phyloP scores from a whole-genome alignment of 2,329 filamentous ascomycete species.

The Trichoderma gracile region DNA sequence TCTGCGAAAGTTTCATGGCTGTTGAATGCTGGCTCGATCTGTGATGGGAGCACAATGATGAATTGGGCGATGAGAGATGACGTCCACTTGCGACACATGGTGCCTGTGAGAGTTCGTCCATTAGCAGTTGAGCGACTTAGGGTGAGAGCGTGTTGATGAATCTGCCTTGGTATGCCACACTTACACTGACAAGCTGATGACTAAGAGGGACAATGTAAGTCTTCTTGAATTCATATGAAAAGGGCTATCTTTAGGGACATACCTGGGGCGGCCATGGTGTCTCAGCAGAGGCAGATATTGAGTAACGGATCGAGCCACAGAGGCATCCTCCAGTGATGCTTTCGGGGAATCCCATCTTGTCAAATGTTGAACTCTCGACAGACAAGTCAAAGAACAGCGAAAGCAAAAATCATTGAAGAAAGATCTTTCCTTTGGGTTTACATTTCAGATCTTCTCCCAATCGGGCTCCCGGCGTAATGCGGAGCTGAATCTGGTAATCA shows the following conservation, averaged over 20 bases:
- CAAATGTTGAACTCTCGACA: not conserved
- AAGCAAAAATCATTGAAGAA: too few species aligned
- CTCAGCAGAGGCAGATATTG: conserved; percentile 1
- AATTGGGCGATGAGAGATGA: conserved; percentile 20
- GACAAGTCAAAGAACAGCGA: not conserved
- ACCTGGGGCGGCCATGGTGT: conserved; percentile 19
- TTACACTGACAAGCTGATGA: conserved; percentile 19
- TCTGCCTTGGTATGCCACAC: not conserved
- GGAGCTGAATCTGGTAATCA: not conserved
- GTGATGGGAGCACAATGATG: conserved; percentile 6
- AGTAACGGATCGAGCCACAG: conserved; percentile 14
- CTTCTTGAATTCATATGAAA: too few species aligned
- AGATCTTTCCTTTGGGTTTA: not conserved
- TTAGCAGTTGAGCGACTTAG: not conserved
- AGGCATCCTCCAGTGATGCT: conserved; percentile 20
- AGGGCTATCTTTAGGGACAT: not conserved
- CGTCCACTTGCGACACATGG: conserved; percentile 22
- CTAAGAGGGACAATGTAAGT: not conserved
- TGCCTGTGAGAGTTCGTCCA: not conserved
- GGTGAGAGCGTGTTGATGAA: not conserved
- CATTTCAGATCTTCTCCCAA: not conserved
- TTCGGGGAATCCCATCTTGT: not conserved
- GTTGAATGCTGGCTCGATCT: not conserved
- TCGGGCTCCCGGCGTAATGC: not conserved
- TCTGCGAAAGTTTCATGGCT: not conserved